Conservation (phyloP, 352 stramenopile genomes). For the Aphanomyces euteiches region DNA sequence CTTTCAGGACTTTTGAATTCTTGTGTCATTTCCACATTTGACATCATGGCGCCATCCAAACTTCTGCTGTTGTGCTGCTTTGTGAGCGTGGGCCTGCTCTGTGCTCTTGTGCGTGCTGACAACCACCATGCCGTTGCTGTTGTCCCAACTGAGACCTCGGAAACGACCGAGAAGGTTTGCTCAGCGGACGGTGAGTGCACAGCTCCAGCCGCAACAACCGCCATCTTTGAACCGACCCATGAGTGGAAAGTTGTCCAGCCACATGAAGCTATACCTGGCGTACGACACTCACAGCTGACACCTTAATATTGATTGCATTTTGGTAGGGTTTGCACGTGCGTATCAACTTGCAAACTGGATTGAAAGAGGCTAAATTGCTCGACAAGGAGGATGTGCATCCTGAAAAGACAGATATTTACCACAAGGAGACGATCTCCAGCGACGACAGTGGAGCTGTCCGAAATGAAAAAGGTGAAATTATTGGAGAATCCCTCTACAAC, state of each 20-base stretch:
- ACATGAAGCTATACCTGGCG: conserved; percentile 53
- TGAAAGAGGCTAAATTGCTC: conserved; percentile 80
- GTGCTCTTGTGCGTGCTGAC: not conserved
- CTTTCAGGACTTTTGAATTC: not conserved
- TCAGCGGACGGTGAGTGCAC: conserved; percentile 6
- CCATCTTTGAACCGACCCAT: conserved; percentile 49
- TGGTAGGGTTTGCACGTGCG: conserved; percentile 78
- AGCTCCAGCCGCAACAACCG: not conserved
- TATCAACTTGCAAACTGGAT: conserved; percentile 76
- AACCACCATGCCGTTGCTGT: not conserved
- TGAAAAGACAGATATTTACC: not conserved
- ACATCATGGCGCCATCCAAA: not conserved
- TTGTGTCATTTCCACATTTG: not conserved
- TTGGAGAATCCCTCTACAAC: conserved; percentile 86
- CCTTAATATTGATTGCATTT: not conserved
- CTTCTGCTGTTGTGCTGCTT: not conserved
- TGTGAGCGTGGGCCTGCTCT: not conserved
- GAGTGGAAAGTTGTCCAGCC: conserved; percentile 69
- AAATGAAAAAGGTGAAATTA: conserved; percentile 63
- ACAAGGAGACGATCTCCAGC: not conserved
- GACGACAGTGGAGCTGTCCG: conserved; percentile 34
- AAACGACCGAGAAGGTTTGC: not conserved
- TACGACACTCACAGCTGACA: not conserved
- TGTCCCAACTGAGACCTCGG: not conserved
- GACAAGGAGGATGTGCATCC: conserved; percentile 36